Evolutionary conservation across 306 rosid genomes (phyloP).

Genomic region (Rosa persica): DNA sequence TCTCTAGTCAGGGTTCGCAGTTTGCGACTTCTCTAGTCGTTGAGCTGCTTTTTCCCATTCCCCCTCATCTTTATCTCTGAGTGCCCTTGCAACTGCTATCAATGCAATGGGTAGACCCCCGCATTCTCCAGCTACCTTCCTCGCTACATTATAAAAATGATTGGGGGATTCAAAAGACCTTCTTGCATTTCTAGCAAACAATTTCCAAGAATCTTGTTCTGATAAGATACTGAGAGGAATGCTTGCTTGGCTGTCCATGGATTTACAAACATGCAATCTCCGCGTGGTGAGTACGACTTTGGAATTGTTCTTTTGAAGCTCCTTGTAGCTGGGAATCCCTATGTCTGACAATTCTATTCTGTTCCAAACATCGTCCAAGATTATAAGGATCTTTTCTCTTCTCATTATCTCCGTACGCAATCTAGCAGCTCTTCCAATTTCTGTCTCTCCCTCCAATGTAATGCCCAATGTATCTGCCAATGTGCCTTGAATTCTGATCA

Average conservation of each 20-base stretch:
- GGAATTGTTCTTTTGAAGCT: too few species aligned
- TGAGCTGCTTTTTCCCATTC: not conserved
- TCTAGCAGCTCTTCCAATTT: too few species aligned
- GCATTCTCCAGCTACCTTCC: not conserved
- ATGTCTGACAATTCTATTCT: too few species aligned
- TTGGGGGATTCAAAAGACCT: not conserved
- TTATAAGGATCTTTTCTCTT: too few species aligned
- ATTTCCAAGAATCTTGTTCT: not conserved
- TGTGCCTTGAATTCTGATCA: too few species aligned
- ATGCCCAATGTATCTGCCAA: too few species aligned
- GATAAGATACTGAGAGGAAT: not conserved
- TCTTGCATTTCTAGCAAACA: not conserved
- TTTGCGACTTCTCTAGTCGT: not conserved
- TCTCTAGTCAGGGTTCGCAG: not conserved
- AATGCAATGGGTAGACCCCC: not conserved
- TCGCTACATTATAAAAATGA: not conserved
- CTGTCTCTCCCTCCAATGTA: too few species aligned
- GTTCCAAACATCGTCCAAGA: too few species aligned
- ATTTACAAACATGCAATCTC: not conserved
- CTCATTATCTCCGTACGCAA: too few species aligned
- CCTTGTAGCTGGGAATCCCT: too few species aligned
- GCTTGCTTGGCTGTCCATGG: not conserved
- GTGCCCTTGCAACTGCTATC: not conserved
- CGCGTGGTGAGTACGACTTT: not conserved
- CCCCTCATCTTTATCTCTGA: not conserved